Base-by-base conservation (phyloP, 495 filamentous ascomycete genomes). In the Penicillium malachiteum region DNA sequence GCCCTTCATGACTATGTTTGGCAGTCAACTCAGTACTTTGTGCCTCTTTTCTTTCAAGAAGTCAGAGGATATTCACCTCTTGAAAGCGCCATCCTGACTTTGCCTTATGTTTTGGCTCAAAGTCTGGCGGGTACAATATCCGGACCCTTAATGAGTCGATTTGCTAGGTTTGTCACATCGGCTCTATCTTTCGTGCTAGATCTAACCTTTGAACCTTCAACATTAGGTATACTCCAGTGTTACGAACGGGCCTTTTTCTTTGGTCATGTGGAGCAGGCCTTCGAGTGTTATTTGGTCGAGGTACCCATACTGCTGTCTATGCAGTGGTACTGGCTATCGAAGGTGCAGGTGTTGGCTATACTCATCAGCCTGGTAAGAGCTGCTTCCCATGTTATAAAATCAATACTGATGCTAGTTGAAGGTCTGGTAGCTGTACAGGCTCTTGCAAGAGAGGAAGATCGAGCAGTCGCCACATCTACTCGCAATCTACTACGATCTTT, bases 401-500 rank as follows among this genome's bases (percentile, higher is more conserved):
- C 7, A 26, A 5, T 18, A 54, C 13, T 40, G 14, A 39, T 30
- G 32, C 2, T n/a, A 7, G 2, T 14, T 18, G 5, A 13, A 53
- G 50, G 71, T 11, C 65, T 86, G 1, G 77, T 86, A 8, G 82
- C 82, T n/a, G 68, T 82, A 13, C 82, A 85, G 65, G 80, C 83
- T 10, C 80, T 84, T 57, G 79, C 71, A 18, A 70, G 64, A 9
- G 76, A 78, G 33, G 54, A 73, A 12, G 78, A 86, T 40, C 72
- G 82, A 34, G 83, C 83, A 0, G 79, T 85, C 6, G 74, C 82
- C 10, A 84, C 80, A 34, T 78, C 75, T 9, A 74, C 80, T 50
- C 75, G 82, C 6, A 86, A 86, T 57, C 81, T 84, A 58, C 70
- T 84, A 52, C 76, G 82, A 26, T 76, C 75, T 26, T 60, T 82